These are phyloP conservation scores for Nepenthes mirabilis DNA, from an alignment of 148 eudicot species.

Conservation along the genomic window DNA sequence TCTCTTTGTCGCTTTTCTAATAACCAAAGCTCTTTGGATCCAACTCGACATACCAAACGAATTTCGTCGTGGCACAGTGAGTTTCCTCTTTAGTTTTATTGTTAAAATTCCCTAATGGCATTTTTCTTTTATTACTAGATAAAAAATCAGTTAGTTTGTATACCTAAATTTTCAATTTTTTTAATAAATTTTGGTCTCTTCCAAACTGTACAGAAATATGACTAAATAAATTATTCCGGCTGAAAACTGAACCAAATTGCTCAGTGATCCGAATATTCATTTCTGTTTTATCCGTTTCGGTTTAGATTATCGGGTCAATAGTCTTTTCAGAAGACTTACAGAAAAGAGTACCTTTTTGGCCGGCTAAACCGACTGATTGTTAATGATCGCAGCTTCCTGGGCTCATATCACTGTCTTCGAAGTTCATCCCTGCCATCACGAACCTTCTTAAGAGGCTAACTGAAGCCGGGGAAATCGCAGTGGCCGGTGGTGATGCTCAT, in stretches of 20 bases:
- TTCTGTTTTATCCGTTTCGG: too few species aligned
- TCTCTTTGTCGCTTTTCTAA: conserved; percentile 68
- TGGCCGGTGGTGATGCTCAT: conserved; percentile 34
- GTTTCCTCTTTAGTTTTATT: conserved; percentile 12
- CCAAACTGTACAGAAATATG: too few species aligned
- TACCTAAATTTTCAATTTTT: background rate
- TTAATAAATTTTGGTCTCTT: background rate
- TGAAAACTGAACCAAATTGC: too few species aligned
- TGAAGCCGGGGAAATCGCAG: conserved; percentile 51
- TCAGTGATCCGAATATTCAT: too few species aligned
- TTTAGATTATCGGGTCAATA: too few species aligned
- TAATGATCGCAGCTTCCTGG: conserved; percentile 65
- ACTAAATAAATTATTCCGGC: too few species aligned
- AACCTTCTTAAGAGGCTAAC: conserved; percentile 77
- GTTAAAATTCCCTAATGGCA: too few species aligned
- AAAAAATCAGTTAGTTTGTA: too few species aligned
- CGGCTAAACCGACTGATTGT: too few species aligned
- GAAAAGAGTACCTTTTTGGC: too few species aligned
- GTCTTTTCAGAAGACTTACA: too few species aligned
- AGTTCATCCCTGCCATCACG: conserved; percentile 75
- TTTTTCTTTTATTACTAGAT: too few species aligned
- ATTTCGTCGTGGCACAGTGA: conserved; percentile 85
- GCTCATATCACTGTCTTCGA: conserved; percentile 68
- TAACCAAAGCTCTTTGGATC: conserved; percentile 87
- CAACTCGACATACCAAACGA: conserved; percentile 79